These are phyloP conservation scores for Penstemon barbatus DNA, from an alignment of 257 asterid species.

Conservation along the genomic window DNA sequence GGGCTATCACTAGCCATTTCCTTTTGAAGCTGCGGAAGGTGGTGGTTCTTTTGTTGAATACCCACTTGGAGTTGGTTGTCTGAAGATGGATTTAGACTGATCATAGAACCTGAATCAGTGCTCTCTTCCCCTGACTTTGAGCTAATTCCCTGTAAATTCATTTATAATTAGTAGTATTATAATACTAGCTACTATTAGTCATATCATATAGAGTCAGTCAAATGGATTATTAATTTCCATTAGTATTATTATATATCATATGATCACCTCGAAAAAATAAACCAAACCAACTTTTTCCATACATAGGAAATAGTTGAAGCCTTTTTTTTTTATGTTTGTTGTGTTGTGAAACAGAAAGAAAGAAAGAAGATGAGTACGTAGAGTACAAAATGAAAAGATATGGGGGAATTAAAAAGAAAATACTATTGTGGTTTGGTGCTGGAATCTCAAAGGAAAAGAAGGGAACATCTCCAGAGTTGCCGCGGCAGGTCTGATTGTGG, in stretches of 20 bases:
- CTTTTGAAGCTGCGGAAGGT: constrained; percentile 43
- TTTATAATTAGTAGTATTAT: too few species aligned
- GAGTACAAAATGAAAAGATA: constrained; percentile 10
- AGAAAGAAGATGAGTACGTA: background rate
- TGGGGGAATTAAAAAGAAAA: constrained; percentile 28
- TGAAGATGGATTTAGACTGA: constrained; percentile 42
- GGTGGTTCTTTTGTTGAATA: constrained; percentile 33
- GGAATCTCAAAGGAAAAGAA: constrained; percentile 88
- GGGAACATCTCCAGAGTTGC: constrained; percentile 98
- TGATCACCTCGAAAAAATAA: too few species aligned
- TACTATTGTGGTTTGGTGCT: constrained; percentile 52
- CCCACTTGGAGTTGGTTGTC: constrained; percentile 27
- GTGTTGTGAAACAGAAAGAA: background rate
- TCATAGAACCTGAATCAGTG: constrained; percentile 64
- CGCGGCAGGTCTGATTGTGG: constrained; percentile 57
- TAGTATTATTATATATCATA: too few species aligned
- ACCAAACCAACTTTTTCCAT: too few species aligned
- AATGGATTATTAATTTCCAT: background rate
- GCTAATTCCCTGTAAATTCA: constrained; percentile 69
- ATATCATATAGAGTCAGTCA: constrained; percentile 31
- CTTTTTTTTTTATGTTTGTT: too few species aligned
- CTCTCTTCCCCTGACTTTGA: constrained; percentile 84
- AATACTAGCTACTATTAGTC: background rate
- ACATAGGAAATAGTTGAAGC: too few species aligned
- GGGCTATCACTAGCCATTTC: constrained; percentile 49